These are phyloP conservation scores for Nicotiana otophora DNA, from an alignment of 257 asterid species.

Conservation along the genomic window DNA sequence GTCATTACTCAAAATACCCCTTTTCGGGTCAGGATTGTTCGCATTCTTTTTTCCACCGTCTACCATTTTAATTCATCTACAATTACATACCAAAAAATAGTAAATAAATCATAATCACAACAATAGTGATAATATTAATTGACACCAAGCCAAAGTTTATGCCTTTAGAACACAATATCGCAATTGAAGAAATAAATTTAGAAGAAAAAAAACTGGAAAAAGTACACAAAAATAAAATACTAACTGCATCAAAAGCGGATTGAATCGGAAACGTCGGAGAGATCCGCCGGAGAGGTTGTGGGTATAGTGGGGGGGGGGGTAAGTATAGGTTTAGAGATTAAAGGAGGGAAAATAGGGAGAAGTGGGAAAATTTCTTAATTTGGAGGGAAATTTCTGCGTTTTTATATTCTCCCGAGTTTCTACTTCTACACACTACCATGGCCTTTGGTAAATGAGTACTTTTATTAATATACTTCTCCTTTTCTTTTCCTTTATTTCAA, in stretches of 20 bases:
- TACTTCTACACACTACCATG: no score
- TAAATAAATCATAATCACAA: background rate
- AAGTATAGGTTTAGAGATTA: conserved; percentile 13
- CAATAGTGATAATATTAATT: background rate
- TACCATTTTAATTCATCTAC: conserved; percentile 42
- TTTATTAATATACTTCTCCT: no score
- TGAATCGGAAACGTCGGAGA: background rate
- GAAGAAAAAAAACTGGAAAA: background rate
- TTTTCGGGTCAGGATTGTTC: conserved; percentile 4
- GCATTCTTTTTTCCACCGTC: conserved; percentile 19
- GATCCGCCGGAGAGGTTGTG: conserved; percentile 5
- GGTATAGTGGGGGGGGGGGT: background rate
- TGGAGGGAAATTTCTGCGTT: conserved; percentile 55
- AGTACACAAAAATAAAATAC: background rate
- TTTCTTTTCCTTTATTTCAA: no score
- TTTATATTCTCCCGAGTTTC: background rate
- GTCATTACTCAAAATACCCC: conserved; percentile 13
- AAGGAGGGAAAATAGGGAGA: conserved; percentile 29
- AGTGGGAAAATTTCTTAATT: background rate
- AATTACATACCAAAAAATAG: background rate
- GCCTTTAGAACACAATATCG: background rate
- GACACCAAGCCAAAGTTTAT: background rate
- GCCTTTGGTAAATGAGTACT: no score
- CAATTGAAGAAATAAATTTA: background rate
- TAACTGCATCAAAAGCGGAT: background rate